A percentile compares a stretch with the other conserved stretches of the same genome.
phyloP scores from a whole-genome alignment of 2,329 filamentous ascomycete species.

The Biscogniauxia sp. region DNA sequence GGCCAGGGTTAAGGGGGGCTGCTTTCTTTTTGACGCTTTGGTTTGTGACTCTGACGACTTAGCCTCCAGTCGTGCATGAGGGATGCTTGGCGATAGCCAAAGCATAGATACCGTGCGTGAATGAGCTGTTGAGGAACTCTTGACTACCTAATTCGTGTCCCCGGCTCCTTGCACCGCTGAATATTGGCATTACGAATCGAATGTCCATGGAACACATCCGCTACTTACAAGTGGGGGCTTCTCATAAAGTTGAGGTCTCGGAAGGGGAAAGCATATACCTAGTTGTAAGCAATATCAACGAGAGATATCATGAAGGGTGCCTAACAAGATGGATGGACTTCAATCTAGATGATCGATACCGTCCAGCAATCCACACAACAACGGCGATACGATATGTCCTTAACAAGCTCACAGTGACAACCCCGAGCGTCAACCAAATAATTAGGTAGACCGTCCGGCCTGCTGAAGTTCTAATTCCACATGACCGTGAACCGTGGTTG shows the following conservation, averaged over 20 bases:
- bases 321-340: no score
- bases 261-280: no score
- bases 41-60: not conserved
- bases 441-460: not conserved
- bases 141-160: not conserved
- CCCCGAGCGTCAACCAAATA: no score
- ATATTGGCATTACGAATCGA: not conserved
- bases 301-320: no score
- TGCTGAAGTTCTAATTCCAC: conserved; percentile 1
- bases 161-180: not conserved
- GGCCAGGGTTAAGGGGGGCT: no score
- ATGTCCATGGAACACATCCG: not conserved
- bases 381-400: no score
- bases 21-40: not conserved
- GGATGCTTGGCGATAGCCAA: not conserved
- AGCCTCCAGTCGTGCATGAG: not conserved
- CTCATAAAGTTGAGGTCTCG: no score
- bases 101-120: not conserved
- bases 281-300: no score
- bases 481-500: conserved; percentile 13
- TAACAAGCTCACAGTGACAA: not conserved
- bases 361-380: no score
- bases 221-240: no score
- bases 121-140: not conserved
- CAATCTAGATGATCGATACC: no score